Conservation (phyloP, 2,329 filamentous ascomycete genomes). For the Aureobasidium lini region DNA sequence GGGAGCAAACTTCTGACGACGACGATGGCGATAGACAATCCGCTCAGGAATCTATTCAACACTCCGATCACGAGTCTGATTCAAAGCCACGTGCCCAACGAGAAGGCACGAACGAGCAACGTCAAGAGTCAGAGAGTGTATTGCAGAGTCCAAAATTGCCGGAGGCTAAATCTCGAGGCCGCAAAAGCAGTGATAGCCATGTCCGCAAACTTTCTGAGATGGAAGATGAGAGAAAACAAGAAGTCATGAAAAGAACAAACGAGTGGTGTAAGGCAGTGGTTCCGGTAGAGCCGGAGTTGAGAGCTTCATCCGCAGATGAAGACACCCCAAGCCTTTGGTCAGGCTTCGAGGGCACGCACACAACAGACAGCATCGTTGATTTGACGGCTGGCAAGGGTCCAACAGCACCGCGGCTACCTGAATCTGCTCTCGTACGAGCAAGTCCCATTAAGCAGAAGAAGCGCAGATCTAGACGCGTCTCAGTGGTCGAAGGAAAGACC, state of each 20-base stretch:
- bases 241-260: slow-evolving; percentile 80
- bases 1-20: not conserved
- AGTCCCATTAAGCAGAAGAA: not conserved
- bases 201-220: not conserved
- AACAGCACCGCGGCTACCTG: not conserved
- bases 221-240: slow-evolving; percentile 33
- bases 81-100: too few relatives aligned
- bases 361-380: not conserved
- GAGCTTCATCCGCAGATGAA: slow-evolving; percentile 20
- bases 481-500: not conserved
- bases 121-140: not conserved
- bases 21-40: not conserved
- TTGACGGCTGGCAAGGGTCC: not conserved
- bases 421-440: not conserved
- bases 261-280: slow-evolving; percentile 93
- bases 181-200: not conserved
- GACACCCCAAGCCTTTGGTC: not conserved
- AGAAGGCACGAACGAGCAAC: not conserved
- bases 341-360: slow-evolving; percentile 1
- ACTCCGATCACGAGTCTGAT: too few relatives aligned
- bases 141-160: not conserved
- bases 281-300: slow-evolving; percentile 52
- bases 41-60: not conserved
- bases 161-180: not conserved
- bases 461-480: not conserved